A percentile compares a stretch with the other conserved stretches of the same genome.
phyloP scores from a whole-genome alignment of 495 filamentous ascomycete genomes.

The Venustampulla echinocandica region DNA sequence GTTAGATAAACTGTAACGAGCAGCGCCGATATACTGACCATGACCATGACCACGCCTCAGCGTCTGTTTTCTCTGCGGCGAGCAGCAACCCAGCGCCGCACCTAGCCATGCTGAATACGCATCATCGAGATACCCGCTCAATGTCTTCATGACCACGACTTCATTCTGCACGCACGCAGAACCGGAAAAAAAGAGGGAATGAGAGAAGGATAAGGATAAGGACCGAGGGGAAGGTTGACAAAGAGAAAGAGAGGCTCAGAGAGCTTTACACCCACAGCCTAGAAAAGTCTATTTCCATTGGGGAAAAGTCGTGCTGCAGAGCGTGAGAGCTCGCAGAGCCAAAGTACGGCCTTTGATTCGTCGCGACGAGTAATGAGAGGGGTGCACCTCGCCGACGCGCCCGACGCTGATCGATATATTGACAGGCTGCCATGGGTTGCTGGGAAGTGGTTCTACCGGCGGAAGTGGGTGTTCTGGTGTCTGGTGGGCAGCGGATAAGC shows the following conservation, averaged over 20 bases:
- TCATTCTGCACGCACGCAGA: conserved; percentile 14
- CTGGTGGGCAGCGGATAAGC: not conserved
- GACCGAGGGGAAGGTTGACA: not conserved
- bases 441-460: not conserved
- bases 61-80: conserved; percentile 8
- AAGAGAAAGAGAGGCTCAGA: not conserved
- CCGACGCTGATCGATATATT: not conserved
- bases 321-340: not conserved
- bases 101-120: conserved; percentile 19
- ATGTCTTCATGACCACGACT: conserved; percentile 20
- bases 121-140: conserved; percentile 24
- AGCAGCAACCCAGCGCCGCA: conserved; percentile 17
- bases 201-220: conserved; percentile 10
- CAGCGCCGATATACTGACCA: not conserved
- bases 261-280: not conserved
- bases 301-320: not conserved
- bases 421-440: not conserved
- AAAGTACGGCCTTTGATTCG: not conserved
- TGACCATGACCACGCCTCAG: conserved; percentile 15
- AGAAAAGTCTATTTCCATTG: conserved; percentile 5
- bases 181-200: conserved; percentile 12
- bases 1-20: conserved; percentile 12
- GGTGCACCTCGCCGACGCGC: not conserved
- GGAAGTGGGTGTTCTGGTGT: not conserved
- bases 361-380: not conserved